Evolutionary conservation across 164 flowering plant genomes (phyloP).

Genomic region (Echeveria elegans): DNA sequence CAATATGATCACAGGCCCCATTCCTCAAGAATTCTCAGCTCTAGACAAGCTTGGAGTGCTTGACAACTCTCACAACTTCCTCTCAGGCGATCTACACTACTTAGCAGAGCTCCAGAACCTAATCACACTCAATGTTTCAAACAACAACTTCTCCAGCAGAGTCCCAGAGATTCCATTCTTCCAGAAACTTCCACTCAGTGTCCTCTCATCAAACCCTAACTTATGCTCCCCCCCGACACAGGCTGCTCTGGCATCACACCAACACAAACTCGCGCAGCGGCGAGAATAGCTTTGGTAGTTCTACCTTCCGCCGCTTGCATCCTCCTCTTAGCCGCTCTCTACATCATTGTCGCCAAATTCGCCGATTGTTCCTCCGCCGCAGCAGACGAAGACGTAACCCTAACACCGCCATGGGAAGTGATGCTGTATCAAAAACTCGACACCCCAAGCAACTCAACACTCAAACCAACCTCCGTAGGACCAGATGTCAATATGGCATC

Average conservation of each 20-base stretch:
- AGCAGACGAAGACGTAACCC: constrained; percentile 36
- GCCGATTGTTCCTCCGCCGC: constrained; percentile 15
- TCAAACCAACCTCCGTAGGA: no score
- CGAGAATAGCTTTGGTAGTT: constrained; percentile 55
- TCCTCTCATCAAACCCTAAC: constrained; percentile 44
- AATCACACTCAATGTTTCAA: constrained; percentile 60
- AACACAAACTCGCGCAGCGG: constrained; percentile 18
- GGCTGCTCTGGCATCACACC: constrained; percentile 21
- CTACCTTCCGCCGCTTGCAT: constrained; percentile 44
- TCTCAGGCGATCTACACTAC: constrained; percentile 49
- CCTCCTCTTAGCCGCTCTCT: constrained; percentile 54
- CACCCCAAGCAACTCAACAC: constrained; percentile 36
- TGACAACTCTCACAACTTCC: constrained; percentile 59
- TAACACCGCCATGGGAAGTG: constrained; percentile 76
- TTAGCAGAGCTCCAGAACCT: constrained; percentile 55
- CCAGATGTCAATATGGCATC: no score
- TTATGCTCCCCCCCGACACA: constrained; percentile 44
- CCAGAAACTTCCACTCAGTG: constrained; percentile 53
- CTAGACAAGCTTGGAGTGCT: constrained; percentile 58
- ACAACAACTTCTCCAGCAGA: constrained; percentile 58
- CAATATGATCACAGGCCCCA: constrained; percentile 49
- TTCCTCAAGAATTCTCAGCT: constrained; percentile 48
- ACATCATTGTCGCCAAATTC: constrained; percentile 24
- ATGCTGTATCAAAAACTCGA: constrained; percentile 74
- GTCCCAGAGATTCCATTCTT: constrained; percentile 69